Conservation (phyloP, 129 eudicot genomes). For the Chrysanthemum lavandulifolium region DNA sequence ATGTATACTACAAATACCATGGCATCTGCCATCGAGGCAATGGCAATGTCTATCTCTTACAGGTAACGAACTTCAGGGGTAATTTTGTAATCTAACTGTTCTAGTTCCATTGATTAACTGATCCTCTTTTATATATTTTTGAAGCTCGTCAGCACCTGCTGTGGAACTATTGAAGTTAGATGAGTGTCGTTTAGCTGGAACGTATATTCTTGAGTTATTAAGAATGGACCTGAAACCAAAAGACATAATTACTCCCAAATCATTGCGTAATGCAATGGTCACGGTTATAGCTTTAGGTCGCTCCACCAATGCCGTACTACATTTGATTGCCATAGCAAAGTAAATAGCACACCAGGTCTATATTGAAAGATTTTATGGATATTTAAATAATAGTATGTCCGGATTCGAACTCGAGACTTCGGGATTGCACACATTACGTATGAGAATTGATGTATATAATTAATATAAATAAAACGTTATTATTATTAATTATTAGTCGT, state of each 20-base stretch:
- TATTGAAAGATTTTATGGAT: too few species aligned
- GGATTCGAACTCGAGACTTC: too few species aligned
- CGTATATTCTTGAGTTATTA: constrained; percentile 74
- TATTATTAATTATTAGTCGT: too few species aligned
- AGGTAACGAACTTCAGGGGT: constrained; percentile 42
- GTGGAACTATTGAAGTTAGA: constrained; percentile 92
- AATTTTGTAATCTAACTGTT: not conserved
- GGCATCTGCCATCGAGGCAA: constrained; percentile 96
- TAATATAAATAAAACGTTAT: too few species aligned
- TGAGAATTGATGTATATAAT: too few species aligned
- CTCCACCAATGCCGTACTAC: constrained; percentile 95
- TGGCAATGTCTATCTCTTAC: constrained; percentile 98
- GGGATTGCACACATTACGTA: too few species aligned
- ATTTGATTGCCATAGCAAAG: constrained; percentile 98
- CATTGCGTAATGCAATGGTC: constrained; percentile 90
- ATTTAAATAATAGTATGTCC: too few species aligned
- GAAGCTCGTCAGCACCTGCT: constrained; percentile 96
- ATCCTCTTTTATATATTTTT: too few species aligned
- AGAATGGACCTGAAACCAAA: constrained; percentile 94
- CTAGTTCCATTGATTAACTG: not conserved
- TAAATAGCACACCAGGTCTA: constrained; percentile 18
- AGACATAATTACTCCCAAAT: constrained; percentile 82
- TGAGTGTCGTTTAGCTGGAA: constrained; percentile 96
- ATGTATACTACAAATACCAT: constrained; percentile 86
- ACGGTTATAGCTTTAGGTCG: constrained; percentile 98